Conservation (phyloP, 768 basidiomycete species). For the Royoungia palumana region DNA sequence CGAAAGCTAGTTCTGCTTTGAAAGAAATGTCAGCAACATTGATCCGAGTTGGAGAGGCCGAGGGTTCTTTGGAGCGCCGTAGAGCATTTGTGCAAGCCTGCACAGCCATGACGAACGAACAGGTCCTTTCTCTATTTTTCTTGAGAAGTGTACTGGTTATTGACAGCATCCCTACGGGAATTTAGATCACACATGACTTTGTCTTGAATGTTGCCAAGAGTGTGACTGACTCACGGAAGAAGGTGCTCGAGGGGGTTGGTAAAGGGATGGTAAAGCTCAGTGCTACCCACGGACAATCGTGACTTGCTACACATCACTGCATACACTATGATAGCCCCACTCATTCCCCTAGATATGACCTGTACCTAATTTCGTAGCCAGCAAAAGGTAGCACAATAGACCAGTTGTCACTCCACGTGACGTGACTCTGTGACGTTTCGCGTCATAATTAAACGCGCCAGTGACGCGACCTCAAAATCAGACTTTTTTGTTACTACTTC, state of each 20-base stretch:
- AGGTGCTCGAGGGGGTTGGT: constrained; percentile 65
- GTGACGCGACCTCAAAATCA: constrained; percentile 3
- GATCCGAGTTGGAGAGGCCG: constrained; percentile 47
- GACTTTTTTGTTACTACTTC: constrained; percentile 2
- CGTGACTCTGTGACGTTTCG: constrained; percentile 24
- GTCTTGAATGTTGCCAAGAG: constrained; percentile 59
- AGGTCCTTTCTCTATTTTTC: constrained; percentile 29
- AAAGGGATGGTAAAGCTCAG: constrained; percentile 63
- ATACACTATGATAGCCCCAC: constrained; percentile 20
- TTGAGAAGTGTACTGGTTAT: background rate
- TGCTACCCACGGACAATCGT: constrained; percentile 36
- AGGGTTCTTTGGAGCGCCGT: constrained; percentile 51
- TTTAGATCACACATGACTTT: constrained; percentile 66
- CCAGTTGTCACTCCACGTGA: constrained; percentile 2
- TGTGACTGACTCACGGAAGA: constrained; percentile 66
- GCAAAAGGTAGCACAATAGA: no score
- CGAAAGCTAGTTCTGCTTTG: constrained; percentile 48
- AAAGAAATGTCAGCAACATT: constrained; percentile 57
- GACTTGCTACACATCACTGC: background rate
- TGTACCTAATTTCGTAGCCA: constrained; percentile 1
- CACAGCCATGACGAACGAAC: constrained; percentile 34
- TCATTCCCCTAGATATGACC: constrained; percentile 24
- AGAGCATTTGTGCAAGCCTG: constrained; percentile 52
- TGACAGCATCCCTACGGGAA: background rate
- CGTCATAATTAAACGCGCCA: constrained; percentile 23